Conservation (phyloP, 495 filamentous ascomycete species). For the Choiromyces venosus region DNA sequence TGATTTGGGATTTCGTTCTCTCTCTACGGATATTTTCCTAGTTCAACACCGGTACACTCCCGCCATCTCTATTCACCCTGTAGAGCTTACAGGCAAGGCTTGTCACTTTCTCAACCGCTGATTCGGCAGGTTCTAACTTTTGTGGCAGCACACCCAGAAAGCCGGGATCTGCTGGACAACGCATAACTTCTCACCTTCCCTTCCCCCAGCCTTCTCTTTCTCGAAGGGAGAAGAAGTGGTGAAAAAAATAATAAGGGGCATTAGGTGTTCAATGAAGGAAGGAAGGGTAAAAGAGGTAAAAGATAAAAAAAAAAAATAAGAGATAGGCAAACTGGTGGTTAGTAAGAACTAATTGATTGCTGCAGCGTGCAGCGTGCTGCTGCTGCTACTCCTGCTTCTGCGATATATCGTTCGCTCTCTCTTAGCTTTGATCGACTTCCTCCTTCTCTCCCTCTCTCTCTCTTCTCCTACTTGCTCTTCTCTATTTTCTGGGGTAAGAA, state of each 20-base stretch:
- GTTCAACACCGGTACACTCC: slow-evolving; percentile 1
- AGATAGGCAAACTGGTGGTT: slow-evolving; percentile 1
- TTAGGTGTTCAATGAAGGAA: not conserved
- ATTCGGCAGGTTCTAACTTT: slow-evolving; percentile 17
- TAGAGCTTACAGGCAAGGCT: slow-evolving; percentile 19
- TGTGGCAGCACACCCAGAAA: slow-evolving; percentile 16
- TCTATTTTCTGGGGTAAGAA: slow-evolving; percentile 17
- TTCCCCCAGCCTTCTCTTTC: slow-evolving; percentile 24
- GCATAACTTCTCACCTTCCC: slow-evolving; percentile 22
- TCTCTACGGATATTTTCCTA: not conserved
- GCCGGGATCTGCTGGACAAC: slow-evolving; percentile 33
- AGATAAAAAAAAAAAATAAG: not conserved
- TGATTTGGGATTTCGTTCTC: not conserved
- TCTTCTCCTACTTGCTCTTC: not conserved
- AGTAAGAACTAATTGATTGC: not conserved
- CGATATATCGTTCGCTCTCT: not conserved
- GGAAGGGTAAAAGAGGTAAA: slow-evolving; percentile 11
- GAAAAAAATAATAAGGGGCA: not conserved
- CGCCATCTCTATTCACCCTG: not conserved
- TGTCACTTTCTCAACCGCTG: slow-evolving; percentile 16
- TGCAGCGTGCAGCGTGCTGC: no score
- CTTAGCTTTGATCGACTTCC: not conserved
- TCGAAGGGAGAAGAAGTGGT: not conserved
- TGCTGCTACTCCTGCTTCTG: not conserved
- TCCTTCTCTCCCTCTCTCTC: not conserved